Evolutionary conservation across 768 basidiomycete species (phyloP).

Genomic region (Lactarius sanguifluus): DNA sequence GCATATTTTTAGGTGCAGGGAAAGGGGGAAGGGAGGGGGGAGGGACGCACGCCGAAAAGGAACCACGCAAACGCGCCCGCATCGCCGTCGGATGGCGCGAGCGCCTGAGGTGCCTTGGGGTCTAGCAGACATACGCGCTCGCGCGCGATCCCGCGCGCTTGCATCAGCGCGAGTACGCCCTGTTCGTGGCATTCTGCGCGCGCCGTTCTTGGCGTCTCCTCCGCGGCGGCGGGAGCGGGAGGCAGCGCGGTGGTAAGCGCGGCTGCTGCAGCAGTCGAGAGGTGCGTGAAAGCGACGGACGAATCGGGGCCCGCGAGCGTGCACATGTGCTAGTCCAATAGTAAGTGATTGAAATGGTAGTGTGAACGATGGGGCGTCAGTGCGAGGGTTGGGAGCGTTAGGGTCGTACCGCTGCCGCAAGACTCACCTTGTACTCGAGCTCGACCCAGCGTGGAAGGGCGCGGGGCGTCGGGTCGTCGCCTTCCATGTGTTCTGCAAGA

Average conservation of each 20-base stretch:
- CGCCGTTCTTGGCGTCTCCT: slow-evolving; percentile 22
- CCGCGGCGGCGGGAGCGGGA: not conserved
- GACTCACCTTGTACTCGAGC: slow-evolving; percentile 78
- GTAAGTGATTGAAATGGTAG: too few relatives aligned
- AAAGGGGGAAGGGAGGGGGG: too few relatives aligned
- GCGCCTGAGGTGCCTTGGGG: slow-evolving; percentile 70
- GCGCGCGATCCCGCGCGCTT: slow-evolving; percentile 41
- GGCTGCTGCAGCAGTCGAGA: slow-evolving; percentile 67
- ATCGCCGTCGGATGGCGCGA: slow-evolving; percentile 76
- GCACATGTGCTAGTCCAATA: slow-evolving; percentile 70
- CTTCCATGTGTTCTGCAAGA: slow-evolving; percentile 86
- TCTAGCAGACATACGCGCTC: slow-evolving; percentile 89
- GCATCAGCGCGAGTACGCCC: slow-evolving; percentile 62
- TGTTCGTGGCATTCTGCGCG: slow-evolving; percentile 44
- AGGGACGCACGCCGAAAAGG: slow-evolving; percentile 64
- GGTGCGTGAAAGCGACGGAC: slow-evolving; percentile 79
- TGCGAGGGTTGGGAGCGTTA: not conserved
- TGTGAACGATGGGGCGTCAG: not conserved
- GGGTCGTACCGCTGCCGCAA: not conserved
- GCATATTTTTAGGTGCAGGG: too few relatives aligned
- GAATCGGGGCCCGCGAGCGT: slow-evolving; percentile 64
- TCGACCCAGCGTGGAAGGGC: slow-evolving; percentile 88
- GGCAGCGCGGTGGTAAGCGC: slow-evolving; percentile 45
- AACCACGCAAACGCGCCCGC: slow-evolving; percentile 75
- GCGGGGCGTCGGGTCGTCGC: slow-evolving; percentile 73